A percentile compares a stretch with the other conserved stretches of the same genome.
Evolutionary conservation across 2,329 filamentous ascomycete species (phyloP).

Genomic region (Trichophyton schoenleinii): DNA sequence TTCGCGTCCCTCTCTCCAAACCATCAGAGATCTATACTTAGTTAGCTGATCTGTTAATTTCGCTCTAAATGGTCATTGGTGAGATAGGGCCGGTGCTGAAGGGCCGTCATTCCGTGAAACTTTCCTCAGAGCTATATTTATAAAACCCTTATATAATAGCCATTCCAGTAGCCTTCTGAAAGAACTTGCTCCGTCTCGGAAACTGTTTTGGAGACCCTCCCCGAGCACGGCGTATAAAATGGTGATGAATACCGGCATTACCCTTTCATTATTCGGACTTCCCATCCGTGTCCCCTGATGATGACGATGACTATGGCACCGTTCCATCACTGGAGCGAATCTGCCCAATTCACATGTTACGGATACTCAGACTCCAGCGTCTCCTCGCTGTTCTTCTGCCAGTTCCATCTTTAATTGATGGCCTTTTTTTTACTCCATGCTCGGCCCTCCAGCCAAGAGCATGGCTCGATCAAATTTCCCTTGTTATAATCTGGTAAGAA

Average conservation of each 20-base stretch:
- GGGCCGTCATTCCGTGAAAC: conserved; percentile 1
- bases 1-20: neutral
- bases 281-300: neutral
- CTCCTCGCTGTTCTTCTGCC: neutral
- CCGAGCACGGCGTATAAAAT: neutral
- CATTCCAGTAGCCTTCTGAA: neutral
- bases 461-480: neutral
- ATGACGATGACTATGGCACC: too few species aligned
- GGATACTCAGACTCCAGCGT: neutral
- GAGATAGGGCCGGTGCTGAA: conserved; percentile 1
- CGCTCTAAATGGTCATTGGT: neutral
- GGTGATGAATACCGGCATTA: conserved; percentile 1
- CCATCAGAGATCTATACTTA: neutral
- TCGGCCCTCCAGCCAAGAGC: too few species aligned
- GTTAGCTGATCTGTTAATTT: neutral
- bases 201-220: neutral
- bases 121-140: neutral
- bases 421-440: too few species aligned
- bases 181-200: too few species aligned
- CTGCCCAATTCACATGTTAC: neutral
- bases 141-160: conserved; percentile 1
- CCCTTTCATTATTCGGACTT: neutral
- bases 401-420: neutral
- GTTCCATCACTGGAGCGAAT: neutral
- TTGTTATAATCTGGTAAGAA: neutral